Conservation (phyloP, 1,284 basidiomycete genomes). For the Heterobasidion annosum region DNA sequence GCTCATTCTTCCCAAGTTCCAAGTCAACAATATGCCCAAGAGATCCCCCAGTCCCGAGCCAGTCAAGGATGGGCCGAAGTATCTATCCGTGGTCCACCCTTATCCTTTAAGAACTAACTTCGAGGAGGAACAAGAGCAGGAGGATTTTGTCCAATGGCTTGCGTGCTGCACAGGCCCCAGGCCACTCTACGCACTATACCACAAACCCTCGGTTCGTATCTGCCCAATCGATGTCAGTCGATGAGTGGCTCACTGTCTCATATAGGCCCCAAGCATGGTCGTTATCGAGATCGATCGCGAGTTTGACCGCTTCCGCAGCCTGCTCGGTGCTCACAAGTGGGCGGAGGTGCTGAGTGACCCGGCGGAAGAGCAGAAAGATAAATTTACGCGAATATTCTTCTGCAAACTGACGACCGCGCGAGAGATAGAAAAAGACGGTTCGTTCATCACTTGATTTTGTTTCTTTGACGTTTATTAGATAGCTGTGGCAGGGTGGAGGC, state of each 20-base stretch:
- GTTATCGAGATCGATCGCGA: conserved; percentile 47
- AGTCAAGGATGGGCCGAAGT: conserved; percentile 44
- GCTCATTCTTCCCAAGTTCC: background rate
- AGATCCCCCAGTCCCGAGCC: conserved; percentile 47
- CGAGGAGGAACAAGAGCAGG: conserved; percentile 38
- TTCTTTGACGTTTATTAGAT: conserved; percentile 1
- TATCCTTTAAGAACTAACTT: conserved; percentile 51
- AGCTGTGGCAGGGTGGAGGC: conserved; percentile 50
- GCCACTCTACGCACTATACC: conserved; percentile 42
- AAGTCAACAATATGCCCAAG: conserved; percentile 39
- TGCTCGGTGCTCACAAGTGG: conserved; percentile 65
- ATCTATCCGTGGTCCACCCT: conserved; percentile 51
- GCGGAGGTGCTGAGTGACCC: conserved; percentile 39
- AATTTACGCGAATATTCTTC: conserved; percentile 42
- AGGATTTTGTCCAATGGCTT: conserved; percentile 52
- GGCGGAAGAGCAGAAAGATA: conserved; percentile 27
- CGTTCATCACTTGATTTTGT: background rate
- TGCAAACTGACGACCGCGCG: conserved; percentile 35
- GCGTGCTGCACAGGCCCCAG: conserved; percentile 41
- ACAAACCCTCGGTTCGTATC: conserved; percentile 53
- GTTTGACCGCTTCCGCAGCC: conserved; percentile 25
- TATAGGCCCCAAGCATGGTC: conserved; percentile 55
- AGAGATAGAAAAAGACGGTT: conserved; percentile 35
- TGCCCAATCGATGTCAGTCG: background rate
- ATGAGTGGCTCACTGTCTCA: background rate